phyloP scores from a whole-genome alignment of 345 rosid genomes.

The Aegle marmelos region DNA sequence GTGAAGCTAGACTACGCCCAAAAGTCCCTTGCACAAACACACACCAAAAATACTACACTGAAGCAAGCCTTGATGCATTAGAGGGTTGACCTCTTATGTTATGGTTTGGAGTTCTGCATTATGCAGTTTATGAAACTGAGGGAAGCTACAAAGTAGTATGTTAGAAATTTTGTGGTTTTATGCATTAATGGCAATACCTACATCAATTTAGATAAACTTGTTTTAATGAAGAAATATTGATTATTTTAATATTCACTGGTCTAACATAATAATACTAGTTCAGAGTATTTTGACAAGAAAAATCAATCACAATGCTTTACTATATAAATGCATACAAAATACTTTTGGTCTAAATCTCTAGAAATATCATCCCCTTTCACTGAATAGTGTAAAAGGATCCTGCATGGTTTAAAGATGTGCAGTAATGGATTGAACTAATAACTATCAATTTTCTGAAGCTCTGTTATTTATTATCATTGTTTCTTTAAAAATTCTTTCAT shows the following conservation, averaged over 20 bases:
- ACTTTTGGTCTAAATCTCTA: background rate
- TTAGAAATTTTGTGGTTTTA: slow-evolving; percentile 1
- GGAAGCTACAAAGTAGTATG: background rate
- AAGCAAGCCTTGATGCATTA: background rate
- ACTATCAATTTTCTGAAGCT: background rate
- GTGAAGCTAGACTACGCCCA: background rate
- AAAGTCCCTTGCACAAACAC: background rate
- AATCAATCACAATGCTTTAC: background rate
- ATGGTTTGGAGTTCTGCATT: background rate
- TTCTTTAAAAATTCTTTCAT: background rate
- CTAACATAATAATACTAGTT: background rate
- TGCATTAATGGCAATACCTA: background rate
- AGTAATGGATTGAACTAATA: background rate
- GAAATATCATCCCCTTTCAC: background rate
- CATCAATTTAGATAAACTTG: background rate
- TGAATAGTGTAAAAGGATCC: background rate
- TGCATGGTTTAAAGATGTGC: background rate
- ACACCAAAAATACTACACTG: background rate
- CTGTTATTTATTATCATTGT: background rate
- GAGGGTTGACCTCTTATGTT: background rate
- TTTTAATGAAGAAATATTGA: background rate
- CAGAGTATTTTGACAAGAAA: background rate
- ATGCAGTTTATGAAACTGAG: background rate
- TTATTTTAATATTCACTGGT: background rate
- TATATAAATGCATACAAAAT: background rate